phyloP scores from a whole-genome alignment of 2,329 filamentous ascomycete species.

The Botryosphaeria agaves region DNA sequence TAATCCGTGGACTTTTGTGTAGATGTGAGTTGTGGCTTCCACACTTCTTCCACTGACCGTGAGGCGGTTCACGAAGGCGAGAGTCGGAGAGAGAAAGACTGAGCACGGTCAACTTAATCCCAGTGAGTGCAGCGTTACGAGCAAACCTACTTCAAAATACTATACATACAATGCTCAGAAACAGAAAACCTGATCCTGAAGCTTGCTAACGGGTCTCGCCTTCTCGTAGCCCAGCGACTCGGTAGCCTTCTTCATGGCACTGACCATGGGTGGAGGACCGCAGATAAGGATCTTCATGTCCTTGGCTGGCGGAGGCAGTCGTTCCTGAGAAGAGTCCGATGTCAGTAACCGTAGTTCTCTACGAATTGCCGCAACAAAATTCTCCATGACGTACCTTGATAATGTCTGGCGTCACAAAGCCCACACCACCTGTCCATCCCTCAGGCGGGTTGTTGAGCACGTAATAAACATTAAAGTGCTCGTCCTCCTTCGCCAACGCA shows the following conservation, averaged over 20 bases:
- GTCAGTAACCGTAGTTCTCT: too few relatives aligned
- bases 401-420: slow-evolving; percentile 92
- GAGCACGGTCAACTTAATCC: too few relatives aligned
- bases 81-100: too few relatives aligned
- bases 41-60: too few relatives aligned
- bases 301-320: slow-evolving; percentile 61
- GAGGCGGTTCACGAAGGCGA: too few relatives aligned
- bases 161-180: too few relatives aligned
- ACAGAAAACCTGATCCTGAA: slow-evolving; percentile 94
- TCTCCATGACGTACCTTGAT: slow-evolving; percentile 46
- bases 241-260: slow-evolving; percentile 90
- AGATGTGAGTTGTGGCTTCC: too few relatives aligned
- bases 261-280: slow-evolving; percentile 91
- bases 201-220: slow-evolving; percentile 87
- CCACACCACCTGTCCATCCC: slow-evolving; percentile 80
- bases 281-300: slow-evolving; percentile 93
- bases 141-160: too few relatives aligned
- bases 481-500: slow-evolving; percentile 56
- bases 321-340: too few relatives aligned
- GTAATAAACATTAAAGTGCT: slow-evolving; percentile 76
- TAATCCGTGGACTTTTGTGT: too few relatives aligned
- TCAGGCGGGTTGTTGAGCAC: slow-evolving; percentile 91
- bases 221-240: slow-evolving; percentile 83
- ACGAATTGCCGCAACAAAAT: too few relatives aligned
- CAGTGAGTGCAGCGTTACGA: too few relatives aligned